Evolutionary conservation across 2,329 filamentous ascomycete genomes (phyloP).

Genomic region (Colletotrichum costaricense): DNA sequence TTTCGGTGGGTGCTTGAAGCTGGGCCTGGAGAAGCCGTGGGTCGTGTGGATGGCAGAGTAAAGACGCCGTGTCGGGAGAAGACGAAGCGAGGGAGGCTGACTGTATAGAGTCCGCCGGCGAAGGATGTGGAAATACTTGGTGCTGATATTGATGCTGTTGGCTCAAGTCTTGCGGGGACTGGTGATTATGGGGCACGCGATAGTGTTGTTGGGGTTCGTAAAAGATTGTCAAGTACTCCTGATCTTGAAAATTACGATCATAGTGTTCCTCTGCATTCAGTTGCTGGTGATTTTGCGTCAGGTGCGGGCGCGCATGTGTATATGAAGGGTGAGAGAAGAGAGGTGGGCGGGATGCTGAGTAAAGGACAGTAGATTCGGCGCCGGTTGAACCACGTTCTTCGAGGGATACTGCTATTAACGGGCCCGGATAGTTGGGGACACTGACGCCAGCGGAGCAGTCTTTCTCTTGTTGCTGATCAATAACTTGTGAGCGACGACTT

Average conservation of each 20-base stretch:
- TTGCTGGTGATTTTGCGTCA: neutral
- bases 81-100: conserved; percentile 3
- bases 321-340: neutral
- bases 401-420: neutral
- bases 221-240: neutral
- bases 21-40: conserved; percentile 34
- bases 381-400: neutral
- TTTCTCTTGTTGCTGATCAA: conserved; percentile 12
- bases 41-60: conserved; percentile 35
- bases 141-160: neutral
- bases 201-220: neutral
- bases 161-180: neutral
- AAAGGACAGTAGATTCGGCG: neutral
- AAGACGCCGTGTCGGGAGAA: conserved; percentile 2
- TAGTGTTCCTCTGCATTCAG: neutral
- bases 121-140: neutral
- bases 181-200: neutral
- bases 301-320: neutral
- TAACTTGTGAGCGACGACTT: neutral
- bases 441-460: neutral
- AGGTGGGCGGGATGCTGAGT: neutral
- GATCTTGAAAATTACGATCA: neutral
- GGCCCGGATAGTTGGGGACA: neutral
- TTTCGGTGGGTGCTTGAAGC: conserved; percentile 11
- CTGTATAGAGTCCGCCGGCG: neutral